Evolutionary conservation across 371 early-diverging fungal species (phyloP).

Genomic region (Nosema muscidifuracis): DNA sequence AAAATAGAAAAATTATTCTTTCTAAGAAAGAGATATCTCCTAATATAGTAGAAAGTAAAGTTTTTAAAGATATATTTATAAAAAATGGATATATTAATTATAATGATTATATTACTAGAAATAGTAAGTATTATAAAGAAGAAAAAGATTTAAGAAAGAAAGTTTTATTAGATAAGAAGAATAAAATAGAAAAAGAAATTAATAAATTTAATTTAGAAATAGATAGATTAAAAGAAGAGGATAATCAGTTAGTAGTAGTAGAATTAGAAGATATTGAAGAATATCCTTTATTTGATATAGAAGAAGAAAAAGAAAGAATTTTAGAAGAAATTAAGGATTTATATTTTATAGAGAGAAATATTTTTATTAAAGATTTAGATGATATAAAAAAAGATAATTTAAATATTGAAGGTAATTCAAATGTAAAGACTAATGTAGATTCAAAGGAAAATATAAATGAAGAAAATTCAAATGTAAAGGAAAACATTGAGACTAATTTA

Average conservation of each 20-base stretch:
- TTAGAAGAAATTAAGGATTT: background rate
- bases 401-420: too few relatives aligned
- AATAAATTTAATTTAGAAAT: slow-evolving; percentile 6
- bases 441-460: too few relatives aligned
- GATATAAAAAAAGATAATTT: too few relatives aligned
- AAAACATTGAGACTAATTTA: too few relatives aligned
- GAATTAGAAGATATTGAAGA: background rate
- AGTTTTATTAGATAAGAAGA: background rate
- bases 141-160: background rate
- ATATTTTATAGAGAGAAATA: slow-evolving; percentile 2
- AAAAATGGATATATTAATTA: slow-evolving; percentile 9
- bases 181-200: background rate
- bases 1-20: background rate
- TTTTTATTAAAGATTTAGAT: too few relatives aligned
- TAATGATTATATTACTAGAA: background rate
- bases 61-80: slow-evolving; percentile 6
- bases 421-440: too few relatives aligned
- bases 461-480: too few relatives aligned
- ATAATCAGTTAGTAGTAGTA: background rate
- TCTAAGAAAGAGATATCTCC: background rate
- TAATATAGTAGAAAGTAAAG: background rate
- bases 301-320: background rate
- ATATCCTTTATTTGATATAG: background rate
- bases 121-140: slow-evolving; percentile 5
- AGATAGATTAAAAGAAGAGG: slow-evolving; percentile 1